A percentile compares a stretch with the other conserved stretches of the same genome.
Evolutionary conservation across 305 asterid species (phyloP).

Genomic region (Rubia tinctorum): DNA sequence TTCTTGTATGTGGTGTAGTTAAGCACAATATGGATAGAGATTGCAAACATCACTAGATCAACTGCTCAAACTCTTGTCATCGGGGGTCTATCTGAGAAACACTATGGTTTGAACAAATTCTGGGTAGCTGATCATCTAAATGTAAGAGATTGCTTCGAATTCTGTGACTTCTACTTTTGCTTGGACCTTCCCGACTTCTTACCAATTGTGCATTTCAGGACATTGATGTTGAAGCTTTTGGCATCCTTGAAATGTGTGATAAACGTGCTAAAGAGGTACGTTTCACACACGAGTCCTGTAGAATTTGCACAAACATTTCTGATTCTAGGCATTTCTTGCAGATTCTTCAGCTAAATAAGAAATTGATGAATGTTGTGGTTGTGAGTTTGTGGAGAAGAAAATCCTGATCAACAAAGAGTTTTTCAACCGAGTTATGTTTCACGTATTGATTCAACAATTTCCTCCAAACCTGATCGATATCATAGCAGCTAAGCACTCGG

Average conservation of each 20-base stretch:
- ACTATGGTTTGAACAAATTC: slow-evolving; percentile 80
- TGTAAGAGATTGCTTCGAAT: slow-evolving; percentile 33
- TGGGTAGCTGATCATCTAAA: slow-evolving; percentile 69
- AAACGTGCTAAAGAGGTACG: slow-evolving; percentile 81
- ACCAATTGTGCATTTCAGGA: slow-evolving; percentile 43
- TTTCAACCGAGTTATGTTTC: slow-evolving; percentile 57
- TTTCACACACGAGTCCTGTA: slow-evolving; percentile 6
- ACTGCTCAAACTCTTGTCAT: slow-evolving; percentile 83
- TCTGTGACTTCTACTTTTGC: neutral
- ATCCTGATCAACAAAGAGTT: slow-evolving; percentile 75
- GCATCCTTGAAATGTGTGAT: slow-evolving; percentile 56
- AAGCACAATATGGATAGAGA: slow-evolving; percentile 95
- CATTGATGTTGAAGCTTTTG: slow-evolving; percentile 73
- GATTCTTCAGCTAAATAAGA: slow-evolving; percentile 66
- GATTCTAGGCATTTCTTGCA: slow-evolving; percentile 25
- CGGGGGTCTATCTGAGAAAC: slow-evolving; percentile 81
- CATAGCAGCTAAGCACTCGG: slow-evolving; percentile 43
- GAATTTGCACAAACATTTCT: neutral
- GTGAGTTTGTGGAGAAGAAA: slow-evolving; percentile 65
- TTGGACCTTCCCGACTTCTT: neutral
- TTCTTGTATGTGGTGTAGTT: slow-evolving; percentile 35
- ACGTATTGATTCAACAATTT: slow-evolving; percentile 57
- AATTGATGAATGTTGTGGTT: slow-evolving; percentile 75
- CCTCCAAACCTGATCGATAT: slow-evolving; percentile 76
- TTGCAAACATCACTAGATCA: slow-evolving; percentile 86